These are phyloP conservation scores for Schizophyllum commune DNA, from an alignment of 1,284 basidiomycete species.

Conservation along the genomic window DNA sequence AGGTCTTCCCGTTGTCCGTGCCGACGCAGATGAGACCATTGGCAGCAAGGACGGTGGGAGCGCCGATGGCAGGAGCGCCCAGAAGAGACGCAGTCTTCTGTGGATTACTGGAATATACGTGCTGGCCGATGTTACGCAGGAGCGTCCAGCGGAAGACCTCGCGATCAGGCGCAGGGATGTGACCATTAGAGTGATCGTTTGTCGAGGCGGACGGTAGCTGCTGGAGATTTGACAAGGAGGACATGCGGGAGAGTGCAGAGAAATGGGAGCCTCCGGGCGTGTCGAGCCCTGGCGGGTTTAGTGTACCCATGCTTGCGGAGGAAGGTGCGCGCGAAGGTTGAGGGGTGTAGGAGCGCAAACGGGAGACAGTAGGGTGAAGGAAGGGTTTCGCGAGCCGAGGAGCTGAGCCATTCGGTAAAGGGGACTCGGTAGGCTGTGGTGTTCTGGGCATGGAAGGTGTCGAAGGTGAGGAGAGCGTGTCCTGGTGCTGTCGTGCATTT, in stretches of 20 bases:
- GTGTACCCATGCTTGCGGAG: constrained; percentile 36
- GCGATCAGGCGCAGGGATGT: constrained; percentile 25
- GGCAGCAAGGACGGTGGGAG: constrained; percentile 76
- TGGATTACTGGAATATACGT: constrained; percentile 45
- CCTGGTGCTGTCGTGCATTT: constrained; percentile 21
- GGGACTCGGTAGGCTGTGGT: constrained; percentile 29
- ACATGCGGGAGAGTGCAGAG: constrained; percentile 62
- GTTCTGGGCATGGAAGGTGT: constrained; percentile 35
- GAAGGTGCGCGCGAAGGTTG: constrained; percentile 43
- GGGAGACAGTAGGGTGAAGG: constrained; percentile 74
- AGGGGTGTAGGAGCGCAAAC: constrained; percentile 66
- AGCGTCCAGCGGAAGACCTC: constrained; percentile 77
- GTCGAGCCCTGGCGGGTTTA: constrained; percentile 35
- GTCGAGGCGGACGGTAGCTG: constrained; percentile 19
- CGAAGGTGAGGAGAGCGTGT: constrained; percentile 29
- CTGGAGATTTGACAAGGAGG: constrained; percentile 53
- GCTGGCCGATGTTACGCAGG: constrained; percentile 52
- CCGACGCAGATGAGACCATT: constrained; percentile 91
- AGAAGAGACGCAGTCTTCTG: constrained; percentile 58
- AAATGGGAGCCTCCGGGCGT: constrained; percentile 57
- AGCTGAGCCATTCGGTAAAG: constrained; percentile 18
- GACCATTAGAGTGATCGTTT: constrained; percentile 16
- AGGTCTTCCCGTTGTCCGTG: constrained; percentile 68
- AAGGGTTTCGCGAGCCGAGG: constrained; percentile 40
- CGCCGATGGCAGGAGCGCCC: constrained; percentile 47